These are phyloP conservation scores for Globisporangium radiosum DNA, from an alignment of 352 stramenopile genomes.

Conservation along the genomic window DNA sequence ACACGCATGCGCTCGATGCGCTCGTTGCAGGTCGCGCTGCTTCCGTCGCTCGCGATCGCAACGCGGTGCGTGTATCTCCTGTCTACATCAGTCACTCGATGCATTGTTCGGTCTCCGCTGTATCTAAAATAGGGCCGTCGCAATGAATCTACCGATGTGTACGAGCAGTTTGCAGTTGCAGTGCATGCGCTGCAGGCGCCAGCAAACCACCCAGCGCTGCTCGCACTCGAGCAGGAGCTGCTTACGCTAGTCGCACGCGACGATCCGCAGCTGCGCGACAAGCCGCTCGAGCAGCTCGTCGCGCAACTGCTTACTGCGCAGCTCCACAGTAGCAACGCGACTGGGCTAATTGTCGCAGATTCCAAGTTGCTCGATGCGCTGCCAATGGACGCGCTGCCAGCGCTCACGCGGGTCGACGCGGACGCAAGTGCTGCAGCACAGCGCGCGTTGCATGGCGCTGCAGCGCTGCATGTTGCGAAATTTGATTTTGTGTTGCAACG, in stretches of 20 bases:
- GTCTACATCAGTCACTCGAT: not conserved
- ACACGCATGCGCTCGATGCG: not conserved
- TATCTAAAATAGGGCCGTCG: no score
- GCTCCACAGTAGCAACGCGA: no score
- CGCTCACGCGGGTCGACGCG: conserved; percentile 12
- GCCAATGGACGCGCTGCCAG: conserved; percentile 9
- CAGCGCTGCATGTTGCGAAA: conserved; percentile 9
- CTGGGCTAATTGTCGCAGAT: conserved; percentile 12
- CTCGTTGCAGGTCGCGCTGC: conserved; percentile 20
- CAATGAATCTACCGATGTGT: no score
- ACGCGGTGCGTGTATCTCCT: no score
- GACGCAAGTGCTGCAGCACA: not conserved
- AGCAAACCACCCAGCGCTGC: conserved; percentile 21
- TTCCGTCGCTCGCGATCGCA: not conserved
- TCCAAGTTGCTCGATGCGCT: conserved; percentile 19
- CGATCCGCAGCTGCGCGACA: conserved; percentile 18
- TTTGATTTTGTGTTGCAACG: conserved; percentile 3
- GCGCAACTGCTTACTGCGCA: conserved; percentile 14
- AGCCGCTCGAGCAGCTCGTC: conserved; percentile 22
- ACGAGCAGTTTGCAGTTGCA: conserved; percentile 3
- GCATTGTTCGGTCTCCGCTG: conserved; percentile 8
- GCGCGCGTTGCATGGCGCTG: conserved; percentile 2
- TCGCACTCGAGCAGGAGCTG: conserved; percentile 22
- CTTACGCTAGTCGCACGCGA: conserved; percentile 16
- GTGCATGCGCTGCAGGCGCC: conserved; percentile 28